Percentiles rank a stretch among this genome's conserved stretches.
phyloP scores from a whole-genome alignment of 495 filamentous ascomycete species.

The Penicillium canariense region DNA sequence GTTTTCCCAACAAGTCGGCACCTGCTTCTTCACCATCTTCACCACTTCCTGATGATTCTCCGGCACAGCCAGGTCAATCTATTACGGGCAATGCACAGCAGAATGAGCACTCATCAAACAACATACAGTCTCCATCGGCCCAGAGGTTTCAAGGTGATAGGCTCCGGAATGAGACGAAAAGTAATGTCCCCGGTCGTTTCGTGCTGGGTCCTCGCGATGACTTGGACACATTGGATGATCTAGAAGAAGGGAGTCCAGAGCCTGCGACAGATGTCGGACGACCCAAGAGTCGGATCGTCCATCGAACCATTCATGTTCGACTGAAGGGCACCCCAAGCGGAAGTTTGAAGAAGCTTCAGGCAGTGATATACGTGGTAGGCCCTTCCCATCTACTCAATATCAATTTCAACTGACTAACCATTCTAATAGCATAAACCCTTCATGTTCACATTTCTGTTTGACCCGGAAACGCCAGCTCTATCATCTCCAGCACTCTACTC shows the following conservation, averaged over 20 bases:
- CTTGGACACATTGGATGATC: slow-evolving; percentile 25
- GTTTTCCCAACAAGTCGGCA: slow-evolving; percentile 33
- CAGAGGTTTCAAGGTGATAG: not conserved
- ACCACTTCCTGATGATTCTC: slow-evolving; percentile 11
- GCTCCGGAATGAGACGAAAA: slow-evolving; percentile 2
- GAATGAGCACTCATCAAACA: not conserved
- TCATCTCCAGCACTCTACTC: slow-evolving; percentile 70
- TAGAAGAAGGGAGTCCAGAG: slow-evolving; percentile 29
- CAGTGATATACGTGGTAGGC: slow-evolving; percentile 66
- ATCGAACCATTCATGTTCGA: slow-evolving; percentile 52
- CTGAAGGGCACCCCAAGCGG: slow-evolving; percentile 17
- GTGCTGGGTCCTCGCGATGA: slow-evolving; percentile 30
- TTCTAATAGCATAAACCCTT: slow-evolving; percentile 67
- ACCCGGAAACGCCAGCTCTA: slow-evolving; percentile 63
- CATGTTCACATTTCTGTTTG: slow-evolving; percentile 87
- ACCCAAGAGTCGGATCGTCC: slow-evolving; percentile 41
- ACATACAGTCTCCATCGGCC: not conserved
- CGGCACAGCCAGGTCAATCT: not conserved
- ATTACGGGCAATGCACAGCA: slow-evolving; percentile 2
- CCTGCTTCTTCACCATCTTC: slow-evolving; percentile 14
- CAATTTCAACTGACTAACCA: not conserved
- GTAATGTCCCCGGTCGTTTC: slow-evolving; percentile 13
- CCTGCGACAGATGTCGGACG: slow-evolving; percentile 19
- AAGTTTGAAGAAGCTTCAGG: slow-evolving; percentile 54
- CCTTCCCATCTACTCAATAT: not conserved